phyloP scores from a whole-genome alignment of 352 stramenopile species.

The Albugo laibachii region DNA sequence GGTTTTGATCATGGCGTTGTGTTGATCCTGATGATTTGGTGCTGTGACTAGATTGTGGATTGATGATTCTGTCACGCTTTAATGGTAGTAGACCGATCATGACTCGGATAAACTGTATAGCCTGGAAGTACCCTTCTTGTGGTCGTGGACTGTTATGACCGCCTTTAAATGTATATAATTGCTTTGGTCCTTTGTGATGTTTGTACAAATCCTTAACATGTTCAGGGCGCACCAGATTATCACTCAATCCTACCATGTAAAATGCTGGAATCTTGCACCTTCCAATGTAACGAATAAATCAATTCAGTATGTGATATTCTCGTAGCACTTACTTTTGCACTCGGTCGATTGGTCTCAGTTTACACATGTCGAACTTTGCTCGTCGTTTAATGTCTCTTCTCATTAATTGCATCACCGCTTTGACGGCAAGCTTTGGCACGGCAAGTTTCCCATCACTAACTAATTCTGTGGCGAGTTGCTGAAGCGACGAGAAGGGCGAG shows the following conservation, averaged over 20 bases:
- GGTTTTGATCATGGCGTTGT: constrained; percentile 16
- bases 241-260: constrained; percentile 50
- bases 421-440: constrained; percentile 61
- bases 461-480: constrained; percentile 42
- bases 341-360: constrained; percentile 56
- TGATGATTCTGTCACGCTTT: constrained; percentile 14
- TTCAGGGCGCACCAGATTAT: constrained; percentile 57
- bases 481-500: constrained; percentile 61
- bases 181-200: constrained; percentile 51
- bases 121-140: constrained; percentile 56
- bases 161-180: constrained; percentile 58
- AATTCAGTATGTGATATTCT: not conserved
- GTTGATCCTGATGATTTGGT: constrained; percentile 5
- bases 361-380: constrained; percentile 78
- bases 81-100: constrained; percentile 58
- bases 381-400: constrained; percentile 52
- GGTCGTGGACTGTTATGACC: constrained; percentile 61
- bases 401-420: constrained; percentile 64
- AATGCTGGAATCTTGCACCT: constrained; percentile 39
- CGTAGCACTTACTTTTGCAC: constrained; percentile 28
- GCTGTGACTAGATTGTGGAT: constrained; percentile 15
- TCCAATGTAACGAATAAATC: constrained; percentile 1
- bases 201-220: constrained; percentile 59
- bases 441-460: constrained; percentile 64
- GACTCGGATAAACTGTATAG: constrained; percentile 53